Conservation (phyloP, 73 alveolate species). For the Uronychia binucleata region DNA sequence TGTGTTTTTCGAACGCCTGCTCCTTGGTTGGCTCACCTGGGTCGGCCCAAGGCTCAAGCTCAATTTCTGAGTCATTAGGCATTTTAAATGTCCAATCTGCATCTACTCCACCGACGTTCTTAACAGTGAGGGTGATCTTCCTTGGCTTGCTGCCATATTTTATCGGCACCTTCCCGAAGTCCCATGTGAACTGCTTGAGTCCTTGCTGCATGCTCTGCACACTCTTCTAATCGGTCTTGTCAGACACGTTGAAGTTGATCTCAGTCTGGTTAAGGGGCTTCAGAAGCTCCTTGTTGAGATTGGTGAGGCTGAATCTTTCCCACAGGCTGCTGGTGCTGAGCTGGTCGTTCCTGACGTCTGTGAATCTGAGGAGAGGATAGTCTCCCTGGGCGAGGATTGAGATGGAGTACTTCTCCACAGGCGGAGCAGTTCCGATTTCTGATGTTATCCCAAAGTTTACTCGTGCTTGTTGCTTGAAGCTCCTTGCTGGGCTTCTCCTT, state of each 20-base stretch:
- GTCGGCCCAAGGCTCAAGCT: constrained; percentile 99
- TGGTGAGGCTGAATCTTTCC: constrained; percentile 92
- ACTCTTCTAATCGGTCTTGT: constrained; percentile 53
- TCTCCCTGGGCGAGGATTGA: constrained; percentile 95
- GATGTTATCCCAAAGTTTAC: constrained; percentile 21
- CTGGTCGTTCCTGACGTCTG: constrained; percentile 94
- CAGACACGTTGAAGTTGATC: constrained; percentile 79
- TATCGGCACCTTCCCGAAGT: constrained; percentile 89
- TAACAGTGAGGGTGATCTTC: constrained; percentile 87
- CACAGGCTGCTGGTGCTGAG: constrained; percentile 93
- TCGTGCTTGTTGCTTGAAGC: constrained; percentile 12
- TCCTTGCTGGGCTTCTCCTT: constrained; percentile 88
- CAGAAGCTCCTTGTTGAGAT: constrained; percentile 88
- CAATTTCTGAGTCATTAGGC: constrained; percentile 93
- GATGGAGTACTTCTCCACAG: constrained; percentile 84
- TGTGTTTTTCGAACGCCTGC: constrained; percentile 96
- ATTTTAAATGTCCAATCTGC: constrained; percentile 94
- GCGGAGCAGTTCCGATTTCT: constrained; percentile 62
- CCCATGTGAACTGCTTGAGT: constrained; percentile 84
- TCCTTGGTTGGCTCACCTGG: constrained; percentile 98
- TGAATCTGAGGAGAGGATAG: constrained; percentile 94
- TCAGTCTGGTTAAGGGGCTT: constrained; percentile 92
- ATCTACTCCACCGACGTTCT: constrained; percentile 98
- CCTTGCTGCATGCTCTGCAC: constrained; percentile 64
- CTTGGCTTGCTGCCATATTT: constrained; percentile 82